Percentiles rank a stretch among this genome's conserved stretches.
Evolutionary conservation across 2,329 filamentous ascomycete genomes (phyloP).

Genomic region (Penicillium sp.): DNA sequence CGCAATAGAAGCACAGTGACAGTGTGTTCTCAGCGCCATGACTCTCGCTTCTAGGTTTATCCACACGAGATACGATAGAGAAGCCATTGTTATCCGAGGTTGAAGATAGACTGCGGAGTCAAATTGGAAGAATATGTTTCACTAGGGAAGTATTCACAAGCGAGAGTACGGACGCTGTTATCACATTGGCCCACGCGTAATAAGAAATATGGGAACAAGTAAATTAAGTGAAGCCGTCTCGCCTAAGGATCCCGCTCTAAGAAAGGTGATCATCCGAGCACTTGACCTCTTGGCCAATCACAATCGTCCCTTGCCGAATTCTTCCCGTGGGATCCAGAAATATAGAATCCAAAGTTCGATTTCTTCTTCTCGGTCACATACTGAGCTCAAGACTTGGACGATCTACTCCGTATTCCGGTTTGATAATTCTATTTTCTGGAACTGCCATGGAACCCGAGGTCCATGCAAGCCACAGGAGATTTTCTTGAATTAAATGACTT

Average conservation of each 20-base stretch:
- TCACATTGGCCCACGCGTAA: conserved; percentile 4
- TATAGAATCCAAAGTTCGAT: neutral
- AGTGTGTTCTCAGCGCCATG: conserved; percentile 7
- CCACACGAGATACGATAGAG: conserved; percentile 21
- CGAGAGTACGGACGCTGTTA: neutral
- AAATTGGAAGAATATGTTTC: neutral
- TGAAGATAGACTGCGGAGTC: neutral
- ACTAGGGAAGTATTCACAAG: neutral
- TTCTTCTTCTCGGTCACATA: conserved; percentile 4
- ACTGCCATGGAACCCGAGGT: neutral
- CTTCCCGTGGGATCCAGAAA: conserved; percentile 4
- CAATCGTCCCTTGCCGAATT: conserved; percentile 32
- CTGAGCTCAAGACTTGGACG: too few species aligned
- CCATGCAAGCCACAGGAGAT: neutral
- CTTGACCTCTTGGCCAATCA: conserved; percentile 33
- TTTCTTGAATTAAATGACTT: neutral
- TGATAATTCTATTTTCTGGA: conserved; percentile 5
- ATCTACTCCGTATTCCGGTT: too few species aligned
- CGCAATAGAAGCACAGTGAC: conserved; percentile 3
- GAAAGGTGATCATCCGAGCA: conserved; percentile 31
- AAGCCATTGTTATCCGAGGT: conserved; percentile 4
- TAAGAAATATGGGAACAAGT: conserved; percentile 3
- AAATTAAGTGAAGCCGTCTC: conserved; percentile 23
- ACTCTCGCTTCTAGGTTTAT: conserved; percentile 15
- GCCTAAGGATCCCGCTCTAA: conserved; percentile 40